Evolutionary conservation across 306 rosid genomes (phyloP).

Genomic region (Leucaena leucocephala): DNA sequence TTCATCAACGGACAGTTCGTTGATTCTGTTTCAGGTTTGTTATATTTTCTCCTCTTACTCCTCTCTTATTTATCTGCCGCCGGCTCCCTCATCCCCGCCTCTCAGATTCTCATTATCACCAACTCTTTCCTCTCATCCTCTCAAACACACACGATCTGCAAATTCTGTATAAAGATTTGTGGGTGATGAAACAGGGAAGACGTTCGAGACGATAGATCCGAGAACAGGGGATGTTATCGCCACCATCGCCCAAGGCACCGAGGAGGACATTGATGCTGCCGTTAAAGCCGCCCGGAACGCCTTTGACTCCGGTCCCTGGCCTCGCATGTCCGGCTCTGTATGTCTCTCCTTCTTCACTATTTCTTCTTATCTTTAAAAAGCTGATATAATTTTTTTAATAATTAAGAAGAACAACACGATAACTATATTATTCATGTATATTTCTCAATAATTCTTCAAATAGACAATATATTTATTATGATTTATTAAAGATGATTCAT

Average conservation of each 20-base stretch:
- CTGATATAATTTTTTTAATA: no score
- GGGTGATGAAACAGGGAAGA: conserved; percentile 50
- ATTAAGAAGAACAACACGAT: neutral
- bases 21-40: neutral
- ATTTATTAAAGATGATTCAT: no score
- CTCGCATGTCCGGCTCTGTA: conserved; percentile 78
- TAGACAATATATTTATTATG: no score
- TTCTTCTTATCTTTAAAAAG: no score
- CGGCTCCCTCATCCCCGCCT: no score
- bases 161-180: neutral
- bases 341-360: conserved; percentile 4
- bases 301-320: conserved; percentile 91
- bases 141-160: no score
- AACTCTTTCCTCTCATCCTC: no score
- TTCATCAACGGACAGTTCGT: neutral
- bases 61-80: neutral
- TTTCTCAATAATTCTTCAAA: no score
- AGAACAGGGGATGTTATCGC: conserved; percentile 62
- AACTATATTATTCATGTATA: no score
- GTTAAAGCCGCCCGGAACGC: conserved; percentile 87
- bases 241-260: conserved; percentile 58
- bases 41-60: neutral
- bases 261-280: conserved; percentile 73
- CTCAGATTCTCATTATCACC: no score
- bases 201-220: conserved; percentile 84